A percentile compares a stretch with the other conserved stretches of the same genome.
phyloP scores from a whole-genome alignment of 2,329 filamentous ascomycete genomes.

The Exophiala xenobiotica region DNA sequence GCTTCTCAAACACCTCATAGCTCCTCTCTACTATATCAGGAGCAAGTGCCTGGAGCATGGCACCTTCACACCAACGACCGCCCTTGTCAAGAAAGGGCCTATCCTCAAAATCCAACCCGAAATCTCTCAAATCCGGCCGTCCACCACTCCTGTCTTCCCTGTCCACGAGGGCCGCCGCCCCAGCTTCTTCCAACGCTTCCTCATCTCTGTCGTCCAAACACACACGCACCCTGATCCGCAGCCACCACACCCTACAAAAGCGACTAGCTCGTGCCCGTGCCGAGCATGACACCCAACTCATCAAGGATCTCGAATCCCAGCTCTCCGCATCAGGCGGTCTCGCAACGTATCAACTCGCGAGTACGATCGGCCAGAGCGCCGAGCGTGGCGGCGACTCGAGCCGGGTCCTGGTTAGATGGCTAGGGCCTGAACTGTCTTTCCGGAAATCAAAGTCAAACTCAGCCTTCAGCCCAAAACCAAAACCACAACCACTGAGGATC shows the following conservation, averaged over 20 bases:
- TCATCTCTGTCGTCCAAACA: constrained; percentile 44
- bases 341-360: constrained; percentile 61
- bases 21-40: too few relatives aligned
- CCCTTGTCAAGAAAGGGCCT: too few relatives aligned
- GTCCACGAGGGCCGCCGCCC: neutral
- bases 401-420: constrained; percentile 59
- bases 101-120: constrained; percentile 1
- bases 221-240: constrained; percentile 58
- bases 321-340: constrained; percentile 60
- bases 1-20: too few relatives aligned
- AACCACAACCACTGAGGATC: constrained; percentile 55
- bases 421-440: constrained; percentile 35
- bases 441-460: neutral
- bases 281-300: constrained; percentile 43
- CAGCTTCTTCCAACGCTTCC: neutral
- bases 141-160: constrained; percentile 16
- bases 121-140: constrained; percentile 20
- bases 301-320: constrained; percentile 46
- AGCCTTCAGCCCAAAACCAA: neutral
- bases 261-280: constrained; percentile 52
- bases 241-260: constrained; percentile 62
- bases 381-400: constrained; percentile 65
- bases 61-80: too few relatives aligned
- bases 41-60: too few relatives aligned
- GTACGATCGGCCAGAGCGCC: constrained; percentile 60